Conservation (phyloP, 495 filamentous ascomycete genomes). For the Diplogelasinospora grovesii region DNA sequence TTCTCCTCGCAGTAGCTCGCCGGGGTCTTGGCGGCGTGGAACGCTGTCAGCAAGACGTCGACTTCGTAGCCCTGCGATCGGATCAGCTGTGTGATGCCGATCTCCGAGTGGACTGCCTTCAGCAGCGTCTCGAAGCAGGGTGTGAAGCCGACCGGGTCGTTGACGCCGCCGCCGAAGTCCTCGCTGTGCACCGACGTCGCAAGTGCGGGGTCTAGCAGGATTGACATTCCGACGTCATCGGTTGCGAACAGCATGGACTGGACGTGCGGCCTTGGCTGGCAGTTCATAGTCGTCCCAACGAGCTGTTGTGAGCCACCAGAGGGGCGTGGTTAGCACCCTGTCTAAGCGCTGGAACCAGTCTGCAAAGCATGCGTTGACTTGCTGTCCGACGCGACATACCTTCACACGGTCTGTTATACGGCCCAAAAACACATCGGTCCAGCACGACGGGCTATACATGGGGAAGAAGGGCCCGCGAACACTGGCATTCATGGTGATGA, state of each 20-base stretch:
- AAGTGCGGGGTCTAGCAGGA: slow-evolving; percentile 18
- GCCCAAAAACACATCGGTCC: slow-evolving; percentile 25
- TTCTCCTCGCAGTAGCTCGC: not conserved
- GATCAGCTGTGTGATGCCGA: slow-evolving; percentile 22
- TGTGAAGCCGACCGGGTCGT: slow-evolving; percentile 12
- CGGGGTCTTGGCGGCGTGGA: slow-evolving; percentile 3
- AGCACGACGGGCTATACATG: slow-evolving; percentile 21
- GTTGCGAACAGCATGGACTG: slow-evolving; percentile 34
- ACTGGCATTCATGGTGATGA: slow-evolving; percentile 27
- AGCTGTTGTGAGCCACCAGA: no score
- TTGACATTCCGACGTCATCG: slow-evolving; percentile 23
- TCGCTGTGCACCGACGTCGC: slow-evolving; percentile 4
- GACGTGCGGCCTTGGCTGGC: slow-evolving; percentile 22
- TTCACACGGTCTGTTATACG: slow-evolving; percentile 25
- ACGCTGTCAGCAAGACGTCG: slow-evolving; percentile 25
- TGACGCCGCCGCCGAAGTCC: slow-evolving; percentile 6
- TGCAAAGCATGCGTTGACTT: no score
- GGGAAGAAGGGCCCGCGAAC: slow-evolving; percentile 32
- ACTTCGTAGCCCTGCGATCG: slow-evolving; percentile 24
- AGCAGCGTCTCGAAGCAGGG: slow-evolving; percentile 13
- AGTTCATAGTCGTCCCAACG: slow-evolving; percentile 28
- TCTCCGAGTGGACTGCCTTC: slow-evolving; percentile 18
- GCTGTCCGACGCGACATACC: slow-evolving; percentile 2
- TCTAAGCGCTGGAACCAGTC: no score
- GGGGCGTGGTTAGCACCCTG: no score